These are phyloP conservation scores for Diutina mesorugosa DNA, from an alignment of 1,139 yeast genomes.

Conservation along the genomic window DNA sequence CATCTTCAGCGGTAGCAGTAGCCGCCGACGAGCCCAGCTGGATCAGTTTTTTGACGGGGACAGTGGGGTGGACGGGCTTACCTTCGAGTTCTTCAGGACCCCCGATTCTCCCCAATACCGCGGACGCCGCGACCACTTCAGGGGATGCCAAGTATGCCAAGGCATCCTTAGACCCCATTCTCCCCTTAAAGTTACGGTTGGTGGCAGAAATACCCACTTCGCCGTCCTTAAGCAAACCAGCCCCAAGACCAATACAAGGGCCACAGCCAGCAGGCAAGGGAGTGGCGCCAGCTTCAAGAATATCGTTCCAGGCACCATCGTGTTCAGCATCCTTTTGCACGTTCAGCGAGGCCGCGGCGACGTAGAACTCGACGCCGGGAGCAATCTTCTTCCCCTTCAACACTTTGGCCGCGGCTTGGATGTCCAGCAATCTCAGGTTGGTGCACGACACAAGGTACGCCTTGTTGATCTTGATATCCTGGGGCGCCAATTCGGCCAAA, in stretches of 20 bases:
- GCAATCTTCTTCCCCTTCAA: slow-evolving; percentile 74
- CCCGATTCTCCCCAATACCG: slow-evolving; percentile 84
- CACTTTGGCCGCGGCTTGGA: slow-evolving; percentile 87
- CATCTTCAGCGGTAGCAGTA: slow-evolving; percentile 15
- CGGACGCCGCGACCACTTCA: slow-evolving; percentile 96
- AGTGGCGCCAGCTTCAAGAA: slow-evolving; percentile 85
- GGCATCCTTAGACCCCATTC: slow-evolving; percentile 98
- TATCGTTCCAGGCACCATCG: slow-evolving; percentile 82
- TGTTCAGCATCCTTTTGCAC: slow-evolving; percentile 90
- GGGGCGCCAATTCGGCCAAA: slow-evolving; percentile 56
- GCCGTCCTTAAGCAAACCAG: slow-evolving; percentile 86
- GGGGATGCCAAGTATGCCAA: slow-evolving; percentile 94
- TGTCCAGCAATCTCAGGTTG: slow-evolving; percentile 84
- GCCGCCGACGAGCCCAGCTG: slow-evolving; percentile 15
- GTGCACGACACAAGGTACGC: slow-evolving; percentile 98
- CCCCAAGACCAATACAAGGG: slow-evolving; percentile 95
- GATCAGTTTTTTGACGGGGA: slow-evolving; percentile 36
- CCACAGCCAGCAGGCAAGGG: slow-evolving; percentile 99
- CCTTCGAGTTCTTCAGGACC: slow-evolving; percentile 81
- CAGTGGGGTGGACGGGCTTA: slow-evolving; percentile 28
- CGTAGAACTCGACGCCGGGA: slow-evolving; percentile 83
- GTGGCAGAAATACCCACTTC: slow-evolving; percentile 98
- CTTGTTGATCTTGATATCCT: slow-evolving; percentile 72
- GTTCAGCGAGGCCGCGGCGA: slow-evolving; percentile 92
- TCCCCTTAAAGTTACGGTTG: slow-evolving; percentile 94